These are phyloP conservation scores for Fusarium clavum DNA, from an alignment of 2,329 filamentous ascomycete genomes.

Conservation along the genomic window DNA sequence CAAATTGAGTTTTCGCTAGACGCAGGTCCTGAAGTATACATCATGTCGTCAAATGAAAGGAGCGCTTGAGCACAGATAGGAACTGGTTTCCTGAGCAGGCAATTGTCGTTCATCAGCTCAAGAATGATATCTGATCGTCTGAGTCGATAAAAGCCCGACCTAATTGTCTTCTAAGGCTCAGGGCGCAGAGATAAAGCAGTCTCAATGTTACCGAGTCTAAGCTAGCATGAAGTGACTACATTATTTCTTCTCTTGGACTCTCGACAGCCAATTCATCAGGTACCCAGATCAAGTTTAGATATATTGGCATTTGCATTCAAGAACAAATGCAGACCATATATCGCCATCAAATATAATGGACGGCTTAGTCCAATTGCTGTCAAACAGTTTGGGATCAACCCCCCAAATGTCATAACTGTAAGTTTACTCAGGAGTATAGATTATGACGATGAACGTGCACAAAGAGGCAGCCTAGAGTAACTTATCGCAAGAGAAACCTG, in stretches of 20 bases:
- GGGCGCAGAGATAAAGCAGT: not conserved
- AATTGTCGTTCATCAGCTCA: not conserved
- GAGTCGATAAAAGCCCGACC: not conserved
- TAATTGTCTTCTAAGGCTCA: not conserved
- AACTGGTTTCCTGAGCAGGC: not conserved
- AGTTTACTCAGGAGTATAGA: not conserved
- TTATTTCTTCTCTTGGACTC: not conserved
- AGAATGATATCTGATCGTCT: not conserved
- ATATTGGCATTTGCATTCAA: accelerated
- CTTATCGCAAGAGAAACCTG: too few relatives aligned
- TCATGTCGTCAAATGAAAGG: not conserved
- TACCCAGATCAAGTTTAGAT: not conserved
- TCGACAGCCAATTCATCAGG: not conserved
- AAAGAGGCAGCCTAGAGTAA: not conserved
- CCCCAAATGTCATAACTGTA: not conserved
- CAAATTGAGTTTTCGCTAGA: too few relatives aligned
- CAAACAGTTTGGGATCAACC: not conserved
- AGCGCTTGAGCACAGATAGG: not conserved
- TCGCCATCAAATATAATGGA: not conserved
- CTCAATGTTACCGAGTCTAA: too few relatives aligned
- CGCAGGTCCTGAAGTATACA: too few relatives aligned
- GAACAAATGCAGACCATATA: not conserved
- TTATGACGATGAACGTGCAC: not conserved
- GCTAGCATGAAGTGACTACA: not conserved
- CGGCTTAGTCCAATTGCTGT: not conserved